A percentile compares a stretch with the other conserved stretches of the same genome.
phyloP scores from a whole-genome alignment of 768 basidiomycete species.

The Coprinopsis cinerea region DNA sequence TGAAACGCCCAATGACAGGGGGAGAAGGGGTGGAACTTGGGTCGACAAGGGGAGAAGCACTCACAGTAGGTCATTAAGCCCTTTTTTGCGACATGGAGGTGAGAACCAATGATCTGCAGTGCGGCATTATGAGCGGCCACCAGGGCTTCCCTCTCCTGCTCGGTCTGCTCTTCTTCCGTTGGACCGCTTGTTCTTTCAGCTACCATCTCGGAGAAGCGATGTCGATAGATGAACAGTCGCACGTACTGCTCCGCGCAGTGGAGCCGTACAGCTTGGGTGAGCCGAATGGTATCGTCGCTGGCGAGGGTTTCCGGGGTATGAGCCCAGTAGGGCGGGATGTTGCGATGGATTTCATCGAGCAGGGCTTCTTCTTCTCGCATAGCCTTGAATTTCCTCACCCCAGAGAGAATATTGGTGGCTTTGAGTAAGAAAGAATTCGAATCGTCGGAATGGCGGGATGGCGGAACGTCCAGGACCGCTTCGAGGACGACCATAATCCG shows the following conservation, averaged over 20 bases:
- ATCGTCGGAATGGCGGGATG: constrained; percentile 54
- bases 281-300: constrained; percentile 80
- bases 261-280: constrained; percentile 83
- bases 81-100: constrained; percentile 81
- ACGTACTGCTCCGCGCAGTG: constrained; percentile 87
- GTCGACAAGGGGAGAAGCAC: constrained; percentile 24
- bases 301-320: constrained; percentile 76
- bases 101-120: constrained; percentile 73
- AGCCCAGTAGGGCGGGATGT: constrained; percentile 72
- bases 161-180: constrained; percentile 50
- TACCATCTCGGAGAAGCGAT: constrained; percentile 74
- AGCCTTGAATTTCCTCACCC: constrained; percentile 54
- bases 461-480: constrained; percentile 78
- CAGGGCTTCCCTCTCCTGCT: constrained; percentile 76
- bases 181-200: constrained; percentile 57
- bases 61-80: constrained; percentile 92
- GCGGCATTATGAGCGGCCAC: constrained; percentile 71
- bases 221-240: constrained; percentile 82
- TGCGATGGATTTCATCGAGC: constrained; percentile 71
- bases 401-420: constrained; percentile 64
- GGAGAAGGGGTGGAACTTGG: background rate
- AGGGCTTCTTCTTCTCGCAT: constrained; percentile 76
- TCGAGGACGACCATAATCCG: constrained; percentile 86
- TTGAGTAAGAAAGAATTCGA: constrained; percentile 72
- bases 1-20: constrained; percentile 1